Conservation (phyloP, 2,329 filamentous ascomycete genomes). For the Aspergillus melleus region DNA sequence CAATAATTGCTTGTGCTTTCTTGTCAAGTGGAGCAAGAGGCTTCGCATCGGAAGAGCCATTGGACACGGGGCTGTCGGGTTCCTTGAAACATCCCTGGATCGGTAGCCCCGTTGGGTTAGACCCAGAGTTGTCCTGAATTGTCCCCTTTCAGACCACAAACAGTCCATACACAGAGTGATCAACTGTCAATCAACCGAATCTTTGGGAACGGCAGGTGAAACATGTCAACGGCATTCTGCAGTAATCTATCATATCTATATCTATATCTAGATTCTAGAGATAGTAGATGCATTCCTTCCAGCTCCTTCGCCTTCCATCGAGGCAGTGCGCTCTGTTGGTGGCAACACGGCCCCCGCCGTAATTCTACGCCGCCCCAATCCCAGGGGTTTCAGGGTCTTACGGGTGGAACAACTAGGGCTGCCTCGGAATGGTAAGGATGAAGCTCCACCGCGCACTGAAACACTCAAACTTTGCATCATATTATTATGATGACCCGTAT, state of each 20-base stretch:
- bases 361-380: neutral
- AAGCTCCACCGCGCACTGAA: neutral
- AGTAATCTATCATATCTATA: neutral
- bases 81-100: neutral
- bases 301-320: too few relatives aligned
- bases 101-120: too few relatives aligned
- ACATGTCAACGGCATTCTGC: neutral
- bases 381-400: neutral
- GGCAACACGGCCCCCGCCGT: neutral
- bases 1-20: conserved; percentile 18
- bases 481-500: neutral
- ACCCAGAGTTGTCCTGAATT: too few relatives aligned
- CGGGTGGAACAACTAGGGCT: too few relatives aligned
- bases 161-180: neutral
- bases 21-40: conserved; percentile 3
- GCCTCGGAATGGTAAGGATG: too few relatives aligned
- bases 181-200: neutral
- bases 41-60: neutral
- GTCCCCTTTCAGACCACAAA: too few relatives aligned
- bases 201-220: neutral
- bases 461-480: neutral
- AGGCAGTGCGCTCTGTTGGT: neutral
- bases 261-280: too few relatives aligned
- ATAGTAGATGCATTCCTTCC: neutral
- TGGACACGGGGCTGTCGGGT: neutral